phyloP scores from a whole-genome alignment of 23 red algal genomes.

The Chondrus crispus region DNA sequence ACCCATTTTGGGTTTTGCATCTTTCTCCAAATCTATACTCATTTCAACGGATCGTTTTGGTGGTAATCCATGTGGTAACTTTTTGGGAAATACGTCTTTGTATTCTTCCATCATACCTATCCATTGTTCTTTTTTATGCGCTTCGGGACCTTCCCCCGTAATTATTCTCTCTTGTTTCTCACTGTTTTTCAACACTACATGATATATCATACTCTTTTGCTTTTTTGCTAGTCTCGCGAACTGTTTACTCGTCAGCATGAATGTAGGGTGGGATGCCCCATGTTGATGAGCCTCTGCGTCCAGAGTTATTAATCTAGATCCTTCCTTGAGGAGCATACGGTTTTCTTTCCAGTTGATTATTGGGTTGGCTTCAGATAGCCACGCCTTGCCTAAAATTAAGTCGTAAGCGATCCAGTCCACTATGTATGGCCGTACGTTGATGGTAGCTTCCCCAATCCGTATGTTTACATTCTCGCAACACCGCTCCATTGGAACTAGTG shows the following conservation, averaged over 20 bases:
- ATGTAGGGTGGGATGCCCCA: background rate
- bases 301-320: background rate
- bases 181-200: background rate
- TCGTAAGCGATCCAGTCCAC: slow-evolving; percentile 37
- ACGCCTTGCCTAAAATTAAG: background rate
- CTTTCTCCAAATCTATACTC: background rate
- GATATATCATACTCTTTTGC: slow-evolving; percentile 1
- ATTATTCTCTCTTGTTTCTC: background rate
- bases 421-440: background rate
- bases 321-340: background rate
- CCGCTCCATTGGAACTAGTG: slow-evolving; percentile 33
- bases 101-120: slow-evolving; percentile 25
- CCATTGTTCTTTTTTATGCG: background rate
- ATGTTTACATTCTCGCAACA: slow-evolving; percentile 21
- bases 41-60: background rate
- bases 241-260: slow-evolving; percentile 5
- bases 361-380: background rate
- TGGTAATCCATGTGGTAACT: no score
- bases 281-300: slow-evolving; percentile 17
- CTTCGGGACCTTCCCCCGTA: background rate
- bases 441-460: background rate
- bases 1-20: background rate
- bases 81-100: background rate
- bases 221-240: background rate
- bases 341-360: slow-evolving; percentile 9